Conservation (phyloP, 2,329 filamentous ascomycete genomes). For the Aspergillus fructus region DNA sequence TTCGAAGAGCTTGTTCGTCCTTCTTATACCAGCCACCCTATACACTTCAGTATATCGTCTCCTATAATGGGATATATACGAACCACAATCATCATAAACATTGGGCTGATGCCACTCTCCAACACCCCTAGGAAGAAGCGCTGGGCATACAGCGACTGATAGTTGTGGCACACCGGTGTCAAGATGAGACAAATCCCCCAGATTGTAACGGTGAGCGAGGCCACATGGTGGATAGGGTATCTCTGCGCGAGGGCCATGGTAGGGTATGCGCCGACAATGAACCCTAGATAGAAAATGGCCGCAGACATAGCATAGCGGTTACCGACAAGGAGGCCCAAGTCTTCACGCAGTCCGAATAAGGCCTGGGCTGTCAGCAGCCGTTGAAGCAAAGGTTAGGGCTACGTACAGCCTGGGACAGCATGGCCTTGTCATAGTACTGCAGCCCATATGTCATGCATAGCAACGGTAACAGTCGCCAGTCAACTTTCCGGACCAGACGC, state of each 20-base stretch:
- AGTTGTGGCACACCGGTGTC: constrained; percentile 40
- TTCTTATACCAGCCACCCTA: constrained; percentile 38
- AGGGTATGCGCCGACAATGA: constrained; percentile 50
- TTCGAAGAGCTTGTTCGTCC: constrained; percentile 37
- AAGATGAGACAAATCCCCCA: constrained; percentile 24
- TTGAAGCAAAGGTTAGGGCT: background rate
- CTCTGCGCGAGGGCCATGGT: constrained; percentile 45
- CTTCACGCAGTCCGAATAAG: constrained; percentile 43
- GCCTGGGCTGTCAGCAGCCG: constrained; percentile 24
- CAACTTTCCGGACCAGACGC: constrained; percentile 43
- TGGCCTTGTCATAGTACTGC: constrained; percentile 54
- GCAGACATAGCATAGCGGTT: constrained; percentile 47
- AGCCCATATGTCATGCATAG: constrained; percentile 48
- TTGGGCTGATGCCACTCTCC: constrained; percentile 57
- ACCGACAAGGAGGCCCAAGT: constrained; percentile 42
- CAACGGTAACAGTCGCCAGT: constrained; percentile 47
- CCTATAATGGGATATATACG: too few species aligned
- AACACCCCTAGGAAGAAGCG: constrained; percentile 58
- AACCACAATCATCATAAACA: constrained; percentile 54
- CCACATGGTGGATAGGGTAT: constrained; percentile 49
- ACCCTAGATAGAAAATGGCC: constrained; percentile 52
- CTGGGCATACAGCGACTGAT: constrained; percentile 43
- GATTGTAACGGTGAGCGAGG: constrained; percentile 23
- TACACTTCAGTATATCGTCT: too few species aligned
- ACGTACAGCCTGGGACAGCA: constrained; percentile 50